Percentiles rank a stretch among this genome's conserved stretches.
Conservation (phyloP, 331 rosid species). For the Stylosanthes scabra region DNA sequence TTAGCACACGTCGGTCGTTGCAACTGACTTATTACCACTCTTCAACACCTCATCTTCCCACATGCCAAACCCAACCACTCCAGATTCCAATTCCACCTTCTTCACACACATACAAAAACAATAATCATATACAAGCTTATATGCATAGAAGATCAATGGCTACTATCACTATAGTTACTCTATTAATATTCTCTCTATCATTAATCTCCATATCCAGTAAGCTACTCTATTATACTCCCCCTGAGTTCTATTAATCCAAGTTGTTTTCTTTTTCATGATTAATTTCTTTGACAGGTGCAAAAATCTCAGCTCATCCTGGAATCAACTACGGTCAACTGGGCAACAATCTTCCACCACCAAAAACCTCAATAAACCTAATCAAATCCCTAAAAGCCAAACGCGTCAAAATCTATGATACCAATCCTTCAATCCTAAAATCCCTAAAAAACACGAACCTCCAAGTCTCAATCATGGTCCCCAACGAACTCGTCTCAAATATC, state of each 20-base stretch:
- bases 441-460: constrained; percentile 53
- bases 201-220: constrained; percentile 50
- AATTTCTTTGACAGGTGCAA: constrained; percentile 46
- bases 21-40: no score
- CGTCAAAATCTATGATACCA: constrained; percentile 76
- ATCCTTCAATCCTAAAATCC: constrained; percentile 62
- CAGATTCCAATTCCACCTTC: background rate
- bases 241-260: background rate
- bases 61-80: background rate
- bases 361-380: constrained; percentile 53
- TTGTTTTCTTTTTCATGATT: background rate
- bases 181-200: constrained; percentile 43
- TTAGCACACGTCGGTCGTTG: background rate
- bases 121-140: background rate
- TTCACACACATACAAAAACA: background rate
- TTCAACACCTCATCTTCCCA: background rate
- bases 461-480: constrained; percentile 82
- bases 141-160: constrained; percentile 9
- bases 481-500: constrained; percentile 60
- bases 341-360: constrained; percentile 68
- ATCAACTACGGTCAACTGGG: constrained; percentile 83
- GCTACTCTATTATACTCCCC: background rate
- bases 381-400: constrained; percentile 59
- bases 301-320: constrained; percentile 56
- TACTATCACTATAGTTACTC: constrained; percentile 27